Evolutionary conservation across 2,329 filamentous ascomycete species (phyloP).

Genomic region (Diaporthe aspalathi): DNA sequence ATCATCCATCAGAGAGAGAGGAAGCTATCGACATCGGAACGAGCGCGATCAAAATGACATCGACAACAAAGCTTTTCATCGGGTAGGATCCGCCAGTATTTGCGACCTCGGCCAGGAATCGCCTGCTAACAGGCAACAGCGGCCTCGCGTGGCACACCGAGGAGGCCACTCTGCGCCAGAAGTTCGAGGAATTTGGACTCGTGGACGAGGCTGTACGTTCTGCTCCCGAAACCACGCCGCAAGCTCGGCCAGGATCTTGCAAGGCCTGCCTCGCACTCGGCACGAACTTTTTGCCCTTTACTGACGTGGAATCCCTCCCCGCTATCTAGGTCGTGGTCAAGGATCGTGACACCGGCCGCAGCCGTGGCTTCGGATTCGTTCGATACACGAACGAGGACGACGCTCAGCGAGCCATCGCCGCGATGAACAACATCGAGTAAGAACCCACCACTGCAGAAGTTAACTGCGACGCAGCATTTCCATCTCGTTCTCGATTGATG

Average conservation of each 20-base stretch:
- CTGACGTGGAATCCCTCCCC: slow-evolving; percentile 12
- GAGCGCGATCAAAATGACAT: slow-evolving; percentile 66
- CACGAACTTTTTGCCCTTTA: not conserved
- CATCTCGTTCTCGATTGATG: not conserved
- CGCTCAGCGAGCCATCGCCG: slow-evolving; percentile 79
- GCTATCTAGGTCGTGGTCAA: slow-evolving; percentile 87
- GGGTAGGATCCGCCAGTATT: slow-evolving; percentile 69
- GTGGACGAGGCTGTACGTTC: slow-evolving; percentile 94
- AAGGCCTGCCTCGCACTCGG: not conserved
- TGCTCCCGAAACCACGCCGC: not conserved
- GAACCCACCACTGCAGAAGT: slow-evolving; percentile 45
- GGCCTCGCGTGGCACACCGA: slow-evolving; percentile 99
- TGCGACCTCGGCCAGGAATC: slow-evolving; percentile 18
- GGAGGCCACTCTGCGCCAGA: slow-evolving; percentile 84
- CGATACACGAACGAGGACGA: slow-evolving; percentile 83
- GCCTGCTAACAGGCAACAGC: slow-evolving; percentile 58
- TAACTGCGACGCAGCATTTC: not conserved
- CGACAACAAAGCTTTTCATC: slow-evolving; percentile 87
- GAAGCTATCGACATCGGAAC: slow-evolving; percentile 27
- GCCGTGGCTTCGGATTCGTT: slow-evolving; percentile 97
- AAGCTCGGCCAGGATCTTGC: slow-evolving; percentile 4
- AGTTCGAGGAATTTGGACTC: slow-evolving; percentile 90
- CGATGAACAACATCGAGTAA: slow-evolving; percentile 93
- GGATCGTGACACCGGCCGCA: slow-evolving; percentile 95
- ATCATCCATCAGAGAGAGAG: slow-evolving; percentile 37